Conservation (phyloP, 129 eudicot genomes). For the Kitagawia praeruptora region DNA sequence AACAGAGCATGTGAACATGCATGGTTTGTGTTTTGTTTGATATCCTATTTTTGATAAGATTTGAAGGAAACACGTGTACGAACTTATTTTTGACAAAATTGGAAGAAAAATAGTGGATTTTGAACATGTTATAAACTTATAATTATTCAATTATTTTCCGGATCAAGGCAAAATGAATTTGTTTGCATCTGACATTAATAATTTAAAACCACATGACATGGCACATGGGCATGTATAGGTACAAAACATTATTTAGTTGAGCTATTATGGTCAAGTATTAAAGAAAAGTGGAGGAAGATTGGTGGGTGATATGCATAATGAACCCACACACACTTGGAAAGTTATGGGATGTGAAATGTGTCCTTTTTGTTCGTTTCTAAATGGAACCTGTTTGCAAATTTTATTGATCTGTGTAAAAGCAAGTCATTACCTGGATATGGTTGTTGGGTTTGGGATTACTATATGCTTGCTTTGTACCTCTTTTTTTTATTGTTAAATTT, state of each 20-base stretch:
- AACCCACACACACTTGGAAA: background rate
- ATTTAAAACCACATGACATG: background rate
- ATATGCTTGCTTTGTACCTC: background rate
- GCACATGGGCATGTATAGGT: background rate
- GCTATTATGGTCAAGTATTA: background rate
- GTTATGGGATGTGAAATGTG: slow-evolving; percentile 3
- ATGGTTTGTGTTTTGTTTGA: background rate
- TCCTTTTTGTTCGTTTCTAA: slow-evolving; percentile 13
- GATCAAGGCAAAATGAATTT: background rate
- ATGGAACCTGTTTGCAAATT: background rate
- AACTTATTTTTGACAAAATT: too few species aligned
- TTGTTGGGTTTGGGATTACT: background rate
- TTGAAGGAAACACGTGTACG: too few species aligned
- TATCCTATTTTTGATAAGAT: too few species aligned
- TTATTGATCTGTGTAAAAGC: background rate
- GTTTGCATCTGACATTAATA: background rate
- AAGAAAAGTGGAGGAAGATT: too few species aligned
- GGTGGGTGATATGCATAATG: background rate
- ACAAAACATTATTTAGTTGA: background rate
- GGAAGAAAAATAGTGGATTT: too few species aligned
- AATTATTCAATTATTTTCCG: too few species aligned
- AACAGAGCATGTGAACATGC: background rate
- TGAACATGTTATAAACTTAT: too few species aligned
- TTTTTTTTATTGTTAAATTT: too few species aligned
- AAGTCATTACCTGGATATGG: slow-evolving; percentile 3